A percentile compares a stretch with the other conserved stretches of the same genome.
Evolutionary conservation across 345 rosid species (phyloP).

Genomic region (Isatis tinctoria): DNA sequence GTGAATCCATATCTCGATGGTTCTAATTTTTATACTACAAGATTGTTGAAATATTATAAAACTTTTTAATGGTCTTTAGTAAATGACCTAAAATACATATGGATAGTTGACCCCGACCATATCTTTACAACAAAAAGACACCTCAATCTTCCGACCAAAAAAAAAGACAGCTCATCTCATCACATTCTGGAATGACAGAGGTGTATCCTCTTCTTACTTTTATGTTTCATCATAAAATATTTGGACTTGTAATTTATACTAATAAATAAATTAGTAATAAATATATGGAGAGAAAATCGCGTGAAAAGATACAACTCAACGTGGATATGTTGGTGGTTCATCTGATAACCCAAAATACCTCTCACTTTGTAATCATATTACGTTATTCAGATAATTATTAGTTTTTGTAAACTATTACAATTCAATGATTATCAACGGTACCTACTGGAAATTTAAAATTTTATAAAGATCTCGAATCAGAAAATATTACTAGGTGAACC

Average conservation of each 20-base stretch:
- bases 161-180: slow-evolving; percentile 23
- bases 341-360: not conserved
- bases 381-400: not conserved
- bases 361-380: not conserved
- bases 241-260: slow-evolving; percentile 9
- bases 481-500: not conserved
- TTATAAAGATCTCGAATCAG: not conserved
- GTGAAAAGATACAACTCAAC: not conserved
- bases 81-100: not conserved
- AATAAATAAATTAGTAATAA: not conserved
- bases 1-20: slow-evolving; percentile 6
- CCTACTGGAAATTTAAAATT: not conserved
- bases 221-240: slow-evolving; percentile 8
- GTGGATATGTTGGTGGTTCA: slow-evolving; percentile 15
- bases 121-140: slow-evolving; percentile 21
- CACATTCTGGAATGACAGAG: slow-evolving; percentile 1
- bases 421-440: not conserved
- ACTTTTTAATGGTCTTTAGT: not conserved
- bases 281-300: not conserved
- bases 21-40: not conserved
- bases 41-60: not conserved
- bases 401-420: not conserved
- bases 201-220: slow-evolving; percentile 6
- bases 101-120: slow-evolving; percentile 20
- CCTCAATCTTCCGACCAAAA: slow-evolving; percentile 23